phyloP scores from a whole-genome alignment of 495 filamentous ascomycete genomes.

The Delitschia confertaspora region DNA sequence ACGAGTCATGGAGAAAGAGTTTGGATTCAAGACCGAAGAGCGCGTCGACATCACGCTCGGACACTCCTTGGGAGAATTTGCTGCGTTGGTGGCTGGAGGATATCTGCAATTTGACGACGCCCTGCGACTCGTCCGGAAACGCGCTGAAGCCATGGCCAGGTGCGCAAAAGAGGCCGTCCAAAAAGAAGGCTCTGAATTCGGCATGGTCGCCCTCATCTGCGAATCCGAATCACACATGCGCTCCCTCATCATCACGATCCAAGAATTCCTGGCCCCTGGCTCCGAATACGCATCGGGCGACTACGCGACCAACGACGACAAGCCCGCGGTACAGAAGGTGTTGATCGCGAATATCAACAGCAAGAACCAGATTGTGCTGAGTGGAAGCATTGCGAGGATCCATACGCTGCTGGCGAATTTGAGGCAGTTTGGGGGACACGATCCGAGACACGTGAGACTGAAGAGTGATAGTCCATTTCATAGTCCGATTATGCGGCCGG shows the following conservation, averaged over 20 bases:
- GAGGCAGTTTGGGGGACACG: constrained; percentile 85
- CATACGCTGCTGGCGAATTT: constrained; percentile 79
- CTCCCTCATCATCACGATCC: constrained; percentile 58
- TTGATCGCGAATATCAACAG: constrained; percentile 90
- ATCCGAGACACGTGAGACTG: constrained; percentile 77
- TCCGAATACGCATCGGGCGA: constrained; percentile 57
- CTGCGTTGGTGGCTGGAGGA: constrained; percentile 74
- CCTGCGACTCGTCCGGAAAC: constrained; percentile 62
- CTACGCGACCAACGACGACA: constrained; percentile 53
- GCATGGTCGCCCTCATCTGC: constrained; percentile 89
- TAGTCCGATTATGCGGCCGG: constrained; percentile 83
- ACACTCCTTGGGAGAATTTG: constrained; percentile 92
- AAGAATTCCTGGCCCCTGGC: constrained; percentile 66
- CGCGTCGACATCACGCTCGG: constrained; percentile 75
- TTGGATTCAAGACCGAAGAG: constrained; percentile 60
- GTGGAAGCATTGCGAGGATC: constrained; percentile 77
- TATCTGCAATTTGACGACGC: constrained; percentile 71
- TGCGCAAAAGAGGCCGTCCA: constrained; percentile 57
- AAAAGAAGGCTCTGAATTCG: constrained; percentile 60
- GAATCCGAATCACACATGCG: constrained; percentile 60
- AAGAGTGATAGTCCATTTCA: constrained; percentile 92
- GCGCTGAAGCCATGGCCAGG: constrained; percentile 77
- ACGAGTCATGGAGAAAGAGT: constrained; percentile 77
- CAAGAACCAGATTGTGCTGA: constrained; percentile 92
- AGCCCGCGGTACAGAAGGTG: constrained; percentile 73